Percentiles rank a stretch among this genome's conserved stretches.
These are phyloP conservation scores for Croton laevigatus DNA, from an alignment of 441 rosid genomes.

Conservation along the genomic window DNA sequence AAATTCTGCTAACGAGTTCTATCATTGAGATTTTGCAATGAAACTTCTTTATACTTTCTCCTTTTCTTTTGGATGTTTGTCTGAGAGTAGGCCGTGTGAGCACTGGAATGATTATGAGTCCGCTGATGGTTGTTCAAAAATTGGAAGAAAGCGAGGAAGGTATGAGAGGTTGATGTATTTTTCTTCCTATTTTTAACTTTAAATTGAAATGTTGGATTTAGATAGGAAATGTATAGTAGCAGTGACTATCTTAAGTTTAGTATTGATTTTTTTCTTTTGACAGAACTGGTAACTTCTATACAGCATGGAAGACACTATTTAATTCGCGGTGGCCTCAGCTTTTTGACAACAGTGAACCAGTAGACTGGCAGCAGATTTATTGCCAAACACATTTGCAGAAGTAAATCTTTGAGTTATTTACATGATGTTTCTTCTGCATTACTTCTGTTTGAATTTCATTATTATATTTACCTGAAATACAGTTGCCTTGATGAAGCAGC, in stretches of 20 bases:
- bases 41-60: neutral
- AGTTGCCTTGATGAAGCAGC: conserved; percentile 93
- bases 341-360: conserved; percentile 25
- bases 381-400: conserved; percentile 83
- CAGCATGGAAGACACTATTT: conserved; percentile 59
- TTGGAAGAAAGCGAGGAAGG: conserved; percentile 70
- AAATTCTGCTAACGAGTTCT: neutral
- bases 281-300: conserved; percentile 48
- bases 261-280: conserved; percentile 9
- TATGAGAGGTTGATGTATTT: conserved; percentile 14
- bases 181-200: neutral
- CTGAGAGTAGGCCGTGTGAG: conserved; percentile 51
- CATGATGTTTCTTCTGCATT: neutral
- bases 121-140: conserved; percentile 30
- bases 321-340: conserved; percentile 63
- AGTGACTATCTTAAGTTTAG: conserved; percentile 1
- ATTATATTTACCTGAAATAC: conserved; percentile 33
- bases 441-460: neutral
- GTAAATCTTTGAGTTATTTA: conserved; percentile 34
- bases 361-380: conserved; percentile 69
- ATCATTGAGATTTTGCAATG: no score
- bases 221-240: neutral
- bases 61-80: conserved; percentile 9
- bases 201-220: neutral
- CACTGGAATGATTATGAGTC: conserved; percentile 41